phyloP scores from a whole-genome alignment of 495 filamentous ascomycete genomes.

The Physcia stellaris region DNA sequence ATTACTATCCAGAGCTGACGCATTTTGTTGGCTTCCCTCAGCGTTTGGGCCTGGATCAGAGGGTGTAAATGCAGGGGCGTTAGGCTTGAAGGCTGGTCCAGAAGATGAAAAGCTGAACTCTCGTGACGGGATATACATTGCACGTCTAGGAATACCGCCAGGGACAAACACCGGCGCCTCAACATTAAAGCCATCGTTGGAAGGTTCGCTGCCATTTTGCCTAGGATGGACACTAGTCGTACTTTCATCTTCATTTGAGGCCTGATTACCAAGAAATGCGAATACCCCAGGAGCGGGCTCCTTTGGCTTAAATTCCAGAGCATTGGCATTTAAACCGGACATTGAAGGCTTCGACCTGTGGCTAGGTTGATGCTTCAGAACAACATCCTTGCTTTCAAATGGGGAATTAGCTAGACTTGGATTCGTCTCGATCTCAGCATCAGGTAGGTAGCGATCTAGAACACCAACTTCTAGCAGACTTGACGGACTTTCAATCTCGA shows the following conservation, averaged over 20 bases:
- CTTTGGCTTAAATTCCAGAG: slow-evolving; percentile 71
- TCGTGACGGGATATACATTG: slow-evolving; percentile 21
- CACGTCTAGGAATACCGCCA: slow-evolving; percentile 24
- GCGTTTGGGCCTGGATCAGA: slow-evolving; percentile 2
- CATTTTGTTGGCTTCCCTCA: neutral
- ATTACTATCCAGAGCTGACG: slow-evolving; percentile 1
- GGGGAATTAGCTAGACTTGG: slow-evolving; percentile 24
- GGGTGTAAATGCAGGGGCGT: slow-evolving; percentile 70
- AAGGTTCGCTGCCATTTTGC: slow-evolving; percentile 1
- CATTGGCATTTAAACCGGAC: slow-evolving; percentile 74
- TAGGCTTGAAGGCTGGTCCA: slow-evolving; percentile 61
- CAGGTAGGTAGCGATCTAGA: too few relatives aligned
- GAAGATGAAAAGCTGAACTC: slow-evolving; percentile 63
- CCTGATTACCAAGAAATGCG: slow-evolving; percentile 35
- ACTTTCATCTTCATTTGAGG: slow-evolving; percentile 5
- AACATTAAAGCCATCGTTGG: slow-evolving; percentile 8
- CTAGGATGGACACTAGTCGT: too few relatives aligned
- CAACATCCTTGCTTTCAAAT: slow-evolving; percentile 7
- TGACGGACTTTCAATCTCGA: too few relatives aligned
- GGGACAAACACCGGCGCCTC: slow-evolving; percentile 61
- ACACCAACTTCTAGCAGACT: too few relatives aligned
- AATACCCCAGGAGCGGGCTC: slow-evolving; percentile 46
- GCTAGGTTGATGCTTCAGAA: slow-evolving; percentile 19
- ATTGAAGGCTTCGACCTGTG: slow-evolving; percentile 53
- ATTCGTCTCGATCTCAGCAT: slow-evolving; percentile 31